A percentile compares a stretch with the other conserved stretches of the same genome.
Conservation (phyloP, 2,329 filamentous ascomycete genomes). For the Alternaria triticimaculans region DNA sequence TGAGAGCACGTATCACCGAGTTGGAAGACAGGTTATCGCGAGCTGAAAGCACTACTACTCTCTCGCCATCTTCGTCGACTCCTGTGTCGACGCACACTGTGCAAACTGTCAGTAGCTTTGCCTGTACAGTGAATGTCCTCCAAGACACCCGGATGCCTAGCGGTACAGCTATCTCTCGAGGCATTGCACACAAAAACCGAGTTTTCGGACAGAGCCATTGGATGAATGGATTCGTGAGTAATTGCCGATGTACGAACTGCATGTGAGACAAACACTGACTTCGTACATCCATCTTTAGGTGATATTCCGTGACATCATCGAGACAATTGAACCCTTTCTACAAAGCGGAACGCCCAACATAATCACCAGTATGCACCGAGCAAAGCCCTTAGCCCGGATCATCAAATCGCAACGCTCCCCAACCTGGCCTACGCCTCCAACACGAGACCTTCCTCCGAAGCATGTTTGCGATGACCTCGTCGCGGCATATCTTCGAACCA, state of each 20-base stretch:
- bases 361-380: slow-evolving; percentile 53
- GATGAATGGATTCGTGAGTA: slow-evolving; percentile 55
- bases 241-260: too few relatives aligned
- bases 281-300: too few relatives aligned
- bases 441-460: slow-evolving; percentile 56
- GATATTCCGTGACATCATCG: slow-evolving; percentile 54
- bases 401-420: slow-evolving; percentile 61
- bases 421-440: slow-evolving; percentile 55
- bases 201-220: slow-evolving; percentile 66
- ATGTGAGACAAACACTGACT: too few relatives aligned
- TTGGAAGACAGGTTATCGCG: slow-evolving; percentile 52
- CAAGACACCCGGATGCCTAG: slow-evolving; percentile 45
- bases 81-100: slow-evolving; percentile 35
- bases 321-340: slow-evolving; percentile 52
- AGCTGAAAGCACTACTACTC: slow-evolving; percentile 3
- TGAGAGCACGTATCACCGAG: slow-evolving; percentile 51
- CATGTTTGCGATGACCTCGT: slow-evolving; percentile 57
- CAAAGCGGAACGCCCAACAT: slow-evolving; percentile 50
- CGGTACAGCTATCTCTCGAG: slow-evolving; percentile 47
- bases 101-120: slow-evolving; percentile 50
- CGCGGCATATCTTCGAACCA: slow-evolving; percentile 57
- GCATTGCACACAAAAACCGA: slow-evolving; percentile 62
- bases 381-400: slow-evolving; percentile 60
- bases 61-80: slow-evolving; percentile 4
- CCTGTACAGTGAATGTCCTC: slow-evolving; percentile 55